These are phyloP conservation scores for Pistacia vera DNA, from an alignment of 345 rosid genomes.

Conservation along the genomic window DNA sequence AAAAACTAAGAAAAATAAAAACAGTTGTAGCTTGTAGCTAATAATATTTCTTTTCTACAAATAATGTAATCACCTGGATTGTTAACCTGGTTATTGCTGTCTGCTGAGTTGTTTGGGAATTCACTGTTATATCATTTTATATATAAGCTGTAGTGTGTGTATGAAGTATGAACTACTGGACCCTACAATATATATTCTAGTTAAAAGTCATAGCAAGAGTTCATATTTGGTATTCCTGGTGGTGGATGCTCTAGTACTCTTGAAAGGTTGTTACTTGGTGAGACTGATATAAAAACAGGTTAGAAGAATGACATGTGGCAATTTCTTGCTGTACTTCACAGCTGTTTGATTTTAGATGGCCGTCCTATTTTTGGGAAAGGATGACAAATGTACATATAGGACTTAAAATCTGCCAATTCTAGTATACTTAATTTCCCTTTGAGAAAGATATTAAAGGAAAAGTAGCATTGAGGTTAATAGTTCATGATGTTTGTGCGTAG, in stretches of 20 bases:
- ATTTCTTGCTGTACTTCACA: not conserved
- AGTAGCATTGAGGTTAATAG: not conserved
- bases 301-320: not conserved
- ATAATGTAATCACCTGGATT: not conserved
- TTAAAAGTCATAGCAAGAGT: not conserved
- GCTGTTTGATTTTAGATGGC: not conserved
- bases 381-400: not conserved
- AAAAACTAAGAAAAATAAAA: not conserved
- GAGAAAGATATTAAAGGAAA: not conserved
- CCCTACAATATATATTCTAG: not conserved
- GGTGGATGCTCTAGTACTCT: slow-evolving; percentile 2
- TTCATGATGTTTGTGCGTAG: not conserved
- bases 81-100: not conserved
- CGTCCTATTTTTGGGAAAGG: not conserved
- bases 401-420: not conserved
- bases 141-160: not conserved
- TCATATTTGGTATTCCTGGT: not conserved
- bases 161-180: not conserved
- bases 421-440: not conserved
- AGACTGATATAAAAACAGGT: not conserved
- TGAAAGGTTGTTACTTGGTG: not conserved
- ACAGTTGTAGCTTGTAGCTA: not conserved
- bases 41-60: slow-evolving; percentile 1
- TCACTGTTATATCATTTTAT: not conserved
- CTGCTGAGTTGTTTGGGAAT: not conserved